Percentiles rank a stretch among this genome's conserved stretches.
These are phyloP conservation scores for Thielaviopsis populi DNA, from an alignment of 2,329 filamentous ascomycete species.

Conservation along the genomic window DNA sequence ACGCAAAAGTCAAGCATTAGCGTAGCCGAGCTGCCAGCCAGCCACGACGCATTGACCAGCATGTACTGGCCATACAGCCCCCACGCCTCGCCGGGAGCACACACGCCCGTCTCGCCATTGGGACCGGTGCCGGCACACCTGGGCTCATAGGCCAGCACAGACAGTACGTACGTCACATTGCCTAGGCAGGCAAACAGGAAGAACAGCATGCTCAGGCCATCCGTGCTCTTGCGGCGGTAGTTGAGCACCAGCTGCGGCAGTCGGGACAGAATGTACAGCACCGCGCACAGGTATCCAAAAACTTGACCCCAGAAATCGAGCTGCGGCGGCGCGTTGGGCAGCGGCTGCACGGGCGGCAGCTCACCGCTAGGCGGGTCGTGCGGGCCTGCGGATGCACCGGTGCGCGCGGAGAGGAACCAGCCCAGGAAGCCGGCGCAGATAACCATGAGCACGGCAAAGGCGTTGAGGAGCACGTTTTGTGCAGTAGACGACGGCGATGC, in stretches of 20 bases:
- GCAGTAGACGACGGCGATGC: conserved; percentile 28
- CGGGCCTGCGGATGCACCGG: background rate
- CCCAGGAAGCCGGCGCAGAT: conserved; percentile 69
- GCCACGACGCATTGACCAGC: conserved; percentile 78
- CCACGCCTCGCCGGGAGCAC: conserved; percentile 48
- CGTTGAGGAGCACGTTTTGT: conserved; percentile 56
- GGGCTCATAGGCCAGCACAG: conserved; percentile 80
- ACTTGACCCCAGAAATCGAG: conserved; percentile 73
- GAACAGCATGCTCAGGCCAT: conserved; percentile 86
- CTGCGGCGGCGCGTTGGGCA: conserved; percentile 25
- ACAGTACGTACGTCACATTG: conserved; percentile 84
- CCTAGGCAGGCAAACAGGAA: conserved; percentile 94
- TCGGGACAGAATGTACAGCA: conserved; percentile 76
- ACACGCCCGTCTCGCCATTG: conserved; percentile 28
- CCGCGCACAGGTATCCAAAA: conserved; percentile 85
- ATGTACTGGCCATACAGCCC: conserved; percentile 67
- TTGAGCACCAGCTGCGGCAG: conserved; percentile 86
- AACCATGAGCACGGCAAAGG: conserved; percentile 62
- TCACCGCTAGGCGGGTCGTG: conserved; percentile 21
- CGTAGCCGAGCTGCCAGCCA: conserved; percentile 78
- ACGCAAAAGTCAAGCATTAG: conserved; percentile 72
- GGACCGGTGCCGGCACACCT: conserved; percentile 32
- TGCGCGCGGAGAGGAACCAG: conserved; percentile 57
- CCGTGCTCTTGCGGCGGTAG: conserved; percentile 79
- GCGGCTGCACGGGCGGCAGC: conserved; percentile 26